These are phyloP conservation scores for Oryza rufipogon DNA, from an alignment of 176 grass and related monocot species.

Conservation along the genomic window DNA sequence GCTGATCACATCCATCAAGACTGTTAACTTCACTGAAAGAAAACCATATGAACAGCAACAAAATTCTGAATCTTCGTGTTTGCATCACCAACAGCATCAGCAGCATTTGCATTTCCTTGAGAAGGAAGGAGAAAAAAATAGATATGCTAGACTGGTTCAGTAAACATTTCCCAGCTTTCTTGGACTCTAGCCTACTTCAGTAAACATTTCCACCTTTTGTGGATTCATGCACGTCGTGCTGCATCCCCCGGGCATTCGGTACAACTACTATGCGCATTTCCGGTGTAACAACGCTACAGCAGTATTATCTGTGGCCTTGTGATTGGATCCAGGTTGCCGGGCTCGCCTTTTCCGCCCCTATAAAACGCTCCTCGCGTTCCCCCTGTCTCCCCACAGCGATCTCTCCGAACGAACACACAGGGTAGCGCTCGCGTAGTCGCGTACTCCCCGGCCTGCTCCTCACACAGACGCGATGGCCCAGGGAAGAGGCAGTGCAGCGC, in stretches of 20 bases:
- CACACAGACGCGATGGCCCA: constrained; percentile 51
- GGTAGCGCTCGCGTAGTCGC: not conserved
- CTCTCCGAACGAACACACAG: not conserved
- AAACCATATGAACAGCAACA: too few species aligned
- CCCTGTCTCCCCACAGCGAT: not conserved
- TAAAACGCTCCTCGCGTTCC: constrained; percentile 21
- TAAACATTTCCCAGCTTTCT: not conserved
- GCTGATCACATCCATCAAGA: too few species aligned
- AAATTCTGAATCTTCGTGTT: too few species aligned
- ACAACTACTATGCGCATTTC: constrained; percentile 35
- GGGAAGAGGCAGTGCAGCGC: constrained; percentile 72
- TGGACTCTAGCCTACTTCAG: not conserved
- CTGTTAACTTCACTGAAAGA: too few species aligned
- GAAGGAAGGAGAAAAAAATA: too few species aligned
- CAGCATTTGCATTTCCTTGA: too few species aligned
- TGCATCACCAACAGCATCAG: too few species aligned
- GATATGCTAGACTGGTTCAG: too few species aligned
- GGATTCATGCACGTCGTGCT: constrained; percentile 20
- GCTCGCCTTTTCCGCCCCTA: constrained; percentile 25
- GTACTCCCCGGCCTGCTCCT: constrained; percentile 21
- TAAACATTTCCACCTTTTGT: constrained; percentile 13
- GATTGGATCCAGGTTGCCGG: constrained; percentile 37
- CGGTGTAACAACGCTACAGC: not conserved
- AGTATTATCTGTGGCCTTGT: not conserved
- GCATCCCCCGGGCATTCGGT: constrained; percentile 32